phyloP scores from a whole-genome alignment of 805 yeast genomes.

The Nakazawaea ishiwadae region DNA sequence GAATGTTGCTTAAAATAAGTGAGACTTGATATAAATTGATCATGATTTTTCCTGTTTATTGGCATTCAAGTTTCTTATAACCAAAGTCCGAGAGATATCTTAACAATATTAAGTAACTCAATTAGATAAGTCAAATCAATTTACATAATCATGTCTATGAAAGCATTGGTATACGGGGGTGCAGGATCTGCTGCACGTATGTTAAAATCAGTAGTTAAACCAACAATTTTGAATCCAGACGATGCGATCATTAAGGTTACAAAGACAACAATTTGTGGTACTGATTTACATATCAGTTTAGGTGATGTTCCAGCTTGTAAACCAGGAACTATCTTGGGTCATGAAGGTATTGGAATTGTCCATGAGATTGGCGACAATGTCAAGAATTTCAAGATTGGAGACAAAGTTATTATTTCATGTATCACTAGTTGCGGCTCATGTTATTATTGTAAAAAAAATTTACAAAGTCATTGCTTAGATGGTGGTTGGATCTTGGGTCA shows the following conservation, averaged over 20 bases:
- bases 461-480: constrained; percentile 57
- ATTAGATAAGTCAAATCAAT: not conserved
- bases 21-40: too few relatives aligned
- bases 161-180: constrained; percentile 42
- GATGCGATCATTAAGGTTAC: constrained; percentile 54
- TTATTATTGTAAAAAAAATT: constrained; percentile 47
- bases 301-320: constrained; percentile 55
- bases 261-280: constrained; percentile 61
- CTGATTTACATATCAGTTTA: constrained; percentile 57
- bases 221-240: constrained; percentile 38
- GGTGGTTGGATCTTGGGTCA: constrained; percentile 54
- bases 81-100: too few relatives aligned
- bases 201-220: constrained; percentile 35
- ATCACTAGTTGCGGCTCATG: constrained; percentile 59
- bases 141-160: constrained; percentile 27
- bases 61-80: too few relatives aligned
- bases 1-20: too few relatives aligned
- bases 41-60: too few relatives aligned
- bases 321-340: constrained; percentile 50
- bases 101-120: not conserved
- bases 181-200: constrained; percentile 30
- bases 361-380: constrained; percentile 46
- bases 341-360: constrained; percentile 57
- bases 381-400: constrained; percentile 46
- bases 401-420: constrained; percentile 60